Conservation (phyloP, 768 basidiomycete genomes). For the Fomitopsis pulvina region DNA sequence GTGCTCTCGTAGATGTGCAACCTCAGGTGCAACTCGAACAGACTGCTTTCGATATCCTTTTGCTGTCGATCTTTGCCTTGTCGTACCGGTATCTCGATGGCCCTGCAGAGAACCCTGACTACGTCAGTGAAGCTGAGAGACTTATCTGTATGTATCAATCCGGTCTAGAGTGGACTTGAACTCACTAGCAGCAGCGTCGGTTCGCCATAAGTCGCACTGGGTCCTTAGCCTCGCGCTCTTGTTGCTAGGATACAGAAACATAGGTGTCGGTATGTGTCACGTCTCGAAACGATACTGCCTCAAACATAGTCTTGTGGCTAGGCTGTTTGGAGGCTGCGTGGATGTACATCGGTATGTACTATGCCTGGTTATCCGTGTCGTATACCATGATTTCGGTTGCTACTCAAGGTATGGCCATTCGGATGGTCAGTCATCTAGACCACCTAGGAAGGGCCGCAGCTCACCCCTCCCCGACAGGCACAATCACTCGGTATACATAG, state of each 20-base stretch:
- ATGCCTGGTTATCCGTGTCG: background rate
- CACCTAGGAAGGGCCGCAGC: background rate
- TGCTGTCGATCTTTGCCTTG: background rate
- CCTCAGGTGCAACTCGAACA: background rate
- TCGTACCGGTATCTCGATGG: background rate
- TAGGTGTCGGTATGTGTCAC: background rate
- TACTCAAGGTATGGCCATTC: background rate
- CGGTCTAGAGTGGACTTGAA: background rate
- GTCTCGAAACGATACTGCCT: background rate
- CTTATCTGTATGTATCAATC: conserved; percentile 3
- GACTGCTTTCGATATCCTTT: background rate
- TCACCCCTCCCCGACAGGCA: conserved; percentile 1
- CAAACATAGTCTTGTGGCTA: background rate
- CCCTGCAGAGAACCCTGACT: background rate
- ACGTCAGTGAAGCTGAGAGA: background rate
- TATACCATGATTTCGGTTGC: background rate
- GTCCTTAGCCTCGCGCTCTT: conserved; percentile 1
- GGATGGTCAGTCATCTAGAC: background rate
- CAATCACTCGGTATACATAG: conserved; percentile 1
- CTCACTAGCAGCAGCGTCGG: background rate
- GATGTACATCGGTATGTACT: conserved; percentile 1
- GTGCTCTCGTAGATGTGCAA: background rate
- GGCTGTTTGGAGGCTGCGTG: conserved; percentile 1
- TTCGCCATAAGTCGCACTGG: background rate
- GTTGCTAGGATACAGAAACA: background rate